These are phyloP conservation scores for Fusarium heterosporum DNA, from an alignment of 2,329 filamentous ascomycete genomes.

Conservation along the genomic window DNA sequence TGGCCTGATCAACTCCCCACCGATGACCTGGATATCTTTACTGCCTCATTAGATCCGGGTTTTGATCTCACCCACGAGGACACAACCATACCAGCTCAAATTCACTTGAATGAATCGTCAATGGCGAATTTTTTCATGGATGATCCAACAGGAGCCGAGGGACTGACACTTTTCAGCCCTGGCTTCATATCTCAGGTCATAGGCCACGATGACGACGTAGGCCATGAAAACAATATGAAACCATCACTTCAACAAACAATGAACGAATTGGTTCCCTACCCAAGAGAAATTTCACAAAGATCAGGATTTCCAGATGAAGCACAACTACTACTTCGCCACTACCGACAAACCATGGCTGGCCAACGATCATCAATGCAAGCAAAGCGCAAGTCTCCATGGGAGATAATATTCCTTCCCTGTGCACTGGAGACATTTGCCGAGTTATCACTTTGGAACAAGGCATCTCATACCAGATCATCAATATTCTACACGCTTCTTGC, in stretches of 20 bases:
- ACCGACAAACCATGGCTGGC: constrained; percentile 46
- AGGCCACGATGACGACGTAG: constrained; percentile 6
- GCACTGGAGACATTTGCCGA: constrained; percentile 57
- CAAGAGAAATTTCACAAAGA: not conserved
- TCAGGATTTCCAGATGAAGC: constrained; percentile 40
- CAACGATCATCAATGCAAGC: constrained; percentile 45
- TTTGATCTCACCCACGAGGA: constrained; percentile 20
- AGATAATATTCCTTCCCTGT: constrained; percentile 57
- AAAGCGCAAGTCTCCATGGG: constrained; percentile 57
- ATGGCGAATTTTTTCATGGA: constrained; percentile 38
- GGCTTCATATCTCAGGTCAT: constrained; percentile 42
- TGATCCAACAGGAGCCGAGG: constrained; percentile 39
- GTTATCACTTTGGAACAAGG: constrained; percentile 54
- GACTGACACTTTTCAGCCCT: constrained; percentile 38
- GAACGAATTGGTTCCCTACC: constrained; percentile 3
- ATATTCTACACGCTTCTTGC: constrained; percentile 56
- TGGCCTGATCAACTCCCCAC: constrained; percentile 40
- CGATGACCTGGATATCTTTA: constrained; percentile 40
- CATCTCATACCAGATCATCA: constrained; percentile 53
- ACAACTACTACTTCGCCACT: constrained; percentile 47
- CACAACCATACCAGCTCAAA: constrained; percentile 1
- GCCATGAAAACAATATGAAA: not conserved
- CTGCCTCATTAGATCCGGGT: constrained; percentile 25
- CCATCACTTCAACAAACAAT: not conserved
- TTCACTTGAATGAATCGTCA: constrained; percentile 21